These are phyloP conservation scores for Magnolia sinica DNA, from an alignment of 164 flowering plant genomes.

Conservation along the genomic window DNA sequence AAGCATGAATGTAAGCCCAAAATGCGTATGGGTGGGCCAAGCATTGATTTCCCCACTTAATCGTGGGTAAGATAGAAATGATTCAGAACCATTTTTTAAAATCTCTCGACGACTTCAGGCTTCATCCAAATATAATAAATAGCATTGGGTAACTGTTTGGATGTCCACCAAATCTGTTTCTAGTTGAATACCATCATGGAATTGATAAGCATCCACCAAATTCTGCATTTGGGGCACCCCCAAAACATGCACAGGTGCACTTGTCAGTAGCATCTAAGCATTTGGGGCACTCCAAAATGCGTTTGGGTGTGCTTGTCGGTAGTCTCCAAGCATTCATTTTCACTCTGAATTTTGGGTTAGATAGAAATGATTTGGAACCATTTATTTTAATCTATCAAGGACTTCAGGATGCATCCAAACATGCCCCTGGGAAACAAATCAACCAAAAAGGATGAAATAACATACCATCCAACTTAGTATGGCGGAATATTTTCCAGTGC, in stretches of 20 bases:
- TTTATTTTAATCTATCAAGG: too few relatives aligned
- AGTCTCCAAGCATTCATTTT: neutral
- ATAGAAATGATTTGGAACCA: too few relatives aligned
- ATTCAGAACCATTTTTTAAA: too few relatives aligned
- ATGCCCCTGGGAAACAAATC: neutral
- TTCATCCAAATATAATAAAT: too few relatives aligned
- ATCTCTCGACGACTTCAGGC: too few relatives aligned
- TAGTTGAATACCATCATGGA: neutral
- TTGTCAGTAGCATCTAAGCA: neutral
- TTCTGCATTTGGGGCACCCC: neutral
- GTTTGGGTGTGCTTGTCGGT: neutral
- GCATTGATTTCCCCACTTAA: neutral
- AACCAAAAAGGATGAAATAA: neutral
- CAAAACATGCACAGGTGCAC: neutral
- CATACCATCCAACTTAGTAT: slow-evolving; percentile 72
- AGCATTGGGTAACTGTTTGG: neutral
- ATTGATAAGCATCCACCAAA: neutral
- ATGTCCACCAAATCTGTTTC: neutral
- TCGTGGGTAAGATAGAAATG: neutral
- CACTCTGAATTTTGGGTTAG: too few relatives aligned
- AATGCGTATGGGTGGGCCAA: neutral
- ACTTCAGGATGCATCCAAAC: neutral
- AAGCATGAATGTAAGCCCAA: too few relatives aligned
- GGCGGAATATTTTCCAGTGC: slow-evolving; percentile 44
- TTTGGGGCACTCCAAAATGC: neutral